Evolutionary conservation across 148 eudicot species (phyloP).

Genomic region (Amaranthus palmeri): DNA sequence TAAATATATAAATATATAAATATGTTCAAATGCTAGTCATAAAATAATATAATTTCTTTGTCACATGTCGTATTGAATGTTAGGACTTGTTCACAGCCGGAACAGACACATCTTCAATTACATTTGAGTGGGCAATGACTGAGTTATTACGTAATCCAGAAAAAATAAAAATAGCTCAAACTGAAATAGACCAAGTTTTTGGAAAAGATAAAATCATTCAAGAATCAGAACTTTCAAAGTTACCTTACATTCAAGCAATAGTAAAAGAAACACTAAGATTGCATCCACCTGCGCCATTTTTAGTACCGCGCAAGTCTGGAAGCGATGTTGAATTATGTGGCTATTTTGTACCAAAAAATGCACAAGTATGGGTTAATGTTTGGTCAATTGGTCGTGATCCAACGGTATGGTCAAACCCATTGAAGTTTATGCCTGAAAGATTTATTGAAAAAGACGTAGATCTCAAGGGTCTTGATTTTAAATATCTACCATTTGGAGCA

Average conservation of each 20-base stretch:
- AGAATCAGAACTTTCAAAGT: slow-evolving; percentile 21
- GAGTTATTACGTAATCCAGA: slow-evolving; percentile 22
- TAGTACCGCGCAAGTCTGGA: slow-evolving; percentile 26
- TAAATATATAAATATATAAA: too few species aligned
- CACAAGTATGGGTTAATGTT: slow-evolving; percentile 29
- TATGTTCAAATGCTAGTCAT: too few species aligned
- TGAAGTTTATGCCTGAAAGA: slow-evolving; percentile 27
- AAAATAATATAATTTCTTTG: too few species aligned
- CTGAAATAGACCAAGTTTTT: slow-evolving; percentile 27
- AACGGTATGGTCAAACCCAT: slow-evolving; percentile 14
- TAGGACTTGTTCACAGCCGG: slow-evolving; percentile 31
- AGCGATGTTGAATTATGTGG: slow-evolving; percentile 14
- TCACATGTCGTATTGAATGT: too few species aligned
- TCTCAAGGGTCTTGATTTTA: slow-evolving; percentile 19
- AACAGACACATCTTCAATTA: slow-evolving; percentile 25
- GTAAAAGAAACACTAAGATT: slow-evolving; percentile 25
- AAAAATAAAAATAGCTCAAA: slow-evolving; percentile 20
- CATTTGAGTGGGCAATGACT: slow-evolving; percentile 36
- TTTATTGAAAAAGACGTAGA: slow-evolving; percentile 16
- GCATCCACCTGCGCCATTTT: slow-evolving; percentile 31
- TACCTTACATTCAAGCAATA: slow-evolving; percentile 34
- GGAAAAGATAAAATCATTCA: slow-evolving; percentile 16
- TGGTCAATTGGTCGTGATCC: slow-evolving; percentile 28
- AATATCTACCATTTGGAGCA: slow-evolving; percentile 28
- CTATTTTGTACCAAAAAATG: slow-evolving; percentile 24